These are phyloP conservation scores for Populus euphratica DNA, from an alignment of 345 rosid species.

Conservation along the genomic window DNA sequence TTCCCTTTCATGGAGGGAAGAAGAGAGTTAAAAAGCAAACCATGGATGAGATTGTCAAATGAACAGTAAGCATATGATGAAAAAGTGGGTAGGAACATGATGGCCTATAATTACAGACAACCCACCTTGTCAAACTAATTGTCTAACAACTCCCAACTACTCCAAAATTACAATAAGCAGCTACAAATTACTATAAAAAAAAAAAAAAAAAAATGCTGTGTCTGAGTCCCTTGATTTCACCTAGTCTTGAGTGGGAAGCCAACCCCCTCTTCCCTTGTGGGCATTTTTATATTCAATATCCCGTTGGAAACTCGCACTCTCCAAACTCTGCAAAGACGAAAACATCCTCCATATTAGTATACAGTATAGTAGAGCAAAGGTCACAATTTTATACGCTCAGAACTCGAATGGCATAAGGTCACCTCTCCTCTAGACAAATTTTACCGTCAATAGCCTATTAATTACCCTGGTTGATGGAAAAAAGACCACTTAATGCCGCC, in stretches of 20 bases:
- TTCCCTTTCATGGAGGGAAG: too few relatives aligned
- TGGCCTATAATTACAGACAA: not conserved
- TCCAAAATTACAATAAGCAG: not conserved
- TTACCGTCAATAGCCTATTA: not conserved
- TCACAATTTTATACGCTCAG: too few relatives aligned
- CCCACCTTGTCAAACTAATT: not conserved
- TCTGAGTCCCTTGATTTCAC: not conserved
- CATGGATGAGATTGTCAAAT: not conserved
- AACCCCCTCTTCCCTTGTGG: not conserved
- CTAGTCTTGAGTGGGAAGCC: not conserved
- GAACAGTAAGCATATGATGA: not conserved
- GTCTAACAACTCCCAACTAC: not conserved
- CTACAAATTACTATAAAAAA: too few relatives aligned
- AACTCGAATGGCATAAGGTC: too few relatives aligned
- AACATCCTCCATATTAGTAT: not conserved
- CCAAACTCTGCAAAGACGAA: conserved; percentile 24
- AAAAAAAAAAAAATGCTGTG: not conserved
- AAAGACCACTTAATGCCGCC: too few relatives aligned
- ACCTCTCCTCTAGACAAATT: too few relatives aligned
- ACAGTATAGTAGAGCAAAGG: too few relatives aligned
- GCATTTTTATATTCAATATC: conserved; percentile 14
- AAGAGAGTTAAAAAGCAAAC: not conserved
- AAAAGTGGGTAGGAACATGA: not conserved
- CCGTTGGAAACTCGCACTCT: conserved; percentile 24
- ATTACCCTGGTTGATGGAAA: too few relatives aligned